Conservation (phyloP, 2,329 filamentous ascomycete genomes). For the Aspergillus brunneoviolaceus region DNA sequence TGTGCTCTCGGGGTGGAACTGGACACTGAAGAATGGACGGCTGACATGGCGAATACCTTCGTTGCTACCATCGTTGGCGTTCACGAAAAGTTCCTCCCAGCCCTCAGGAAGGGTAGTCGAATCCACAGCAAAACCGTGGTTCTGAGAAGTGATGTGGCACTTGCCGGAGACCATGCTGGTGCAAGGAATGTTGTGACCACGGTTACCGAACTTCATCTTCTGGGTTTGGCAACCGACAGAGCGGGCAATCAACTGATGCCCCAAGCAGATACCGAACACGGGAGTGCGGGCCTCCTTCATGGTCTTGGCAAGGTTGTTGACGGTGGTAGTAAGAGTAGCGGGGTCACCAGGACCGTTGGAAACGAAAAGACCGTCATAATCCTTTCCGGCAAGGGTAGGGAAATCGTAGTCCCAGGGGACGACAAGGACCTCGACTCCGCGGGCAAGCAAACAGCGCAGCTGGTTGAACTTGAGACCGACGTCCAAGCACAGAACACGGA, state of each 20-base stretch:
- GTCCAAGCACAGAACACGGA: constrained; percentile 90
- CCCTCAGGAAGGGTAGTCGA: constrained; percentile 69
- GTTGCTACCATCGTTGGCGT: constrained; percentile 97
- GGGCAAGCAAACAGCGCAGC: constrained; percentile 83
- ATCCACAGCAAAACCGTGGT: constrained; percentile 95
- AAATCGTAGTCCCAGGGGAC: constrained; percentile 97
- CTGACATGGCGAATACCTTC: constrained; percentile 88
- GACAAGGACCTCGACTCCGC: constrained; percentile 90
- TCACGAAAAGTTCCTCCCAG: constrained; percentile 95
- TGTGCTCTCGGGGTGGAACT: constrained; percentile 97
- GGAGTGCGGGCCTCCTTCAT: constrained; percentile 78
- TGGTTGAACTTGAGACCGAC: constrained; percentile 99
- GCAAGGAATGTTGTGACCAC: constrained; percentile 97
- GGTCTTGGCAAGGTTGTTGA: constrained; percentile 74
- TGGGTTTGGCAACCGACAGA: constrained; percentile 79
- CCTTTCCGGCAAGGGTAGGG: constrained; percentile 68
- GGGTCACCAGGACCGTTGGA: constrained; percentile 98
- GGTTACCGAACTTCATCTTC: constrained; percentile 99
- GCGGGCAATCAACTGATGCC: constrained; percentile 87
- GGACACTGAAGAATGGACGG: constrained; percentile 96
- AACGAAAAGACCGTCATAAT: constrained; percentile 95
- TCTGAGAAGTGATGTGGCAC: constrained; percentile 98
- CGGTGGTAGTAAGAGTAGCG: constrained; percentile 73
- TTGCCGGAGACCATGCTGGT: constrained; percentile 93
- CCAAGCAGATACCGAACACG: constrained; percentile 94